Percentiles rank a stretch among this genome's conserved stretches.
phyloP scores from a whole-genome alignment of 164 flowering plant species.

The Tinospora cordifolia region DNA sequence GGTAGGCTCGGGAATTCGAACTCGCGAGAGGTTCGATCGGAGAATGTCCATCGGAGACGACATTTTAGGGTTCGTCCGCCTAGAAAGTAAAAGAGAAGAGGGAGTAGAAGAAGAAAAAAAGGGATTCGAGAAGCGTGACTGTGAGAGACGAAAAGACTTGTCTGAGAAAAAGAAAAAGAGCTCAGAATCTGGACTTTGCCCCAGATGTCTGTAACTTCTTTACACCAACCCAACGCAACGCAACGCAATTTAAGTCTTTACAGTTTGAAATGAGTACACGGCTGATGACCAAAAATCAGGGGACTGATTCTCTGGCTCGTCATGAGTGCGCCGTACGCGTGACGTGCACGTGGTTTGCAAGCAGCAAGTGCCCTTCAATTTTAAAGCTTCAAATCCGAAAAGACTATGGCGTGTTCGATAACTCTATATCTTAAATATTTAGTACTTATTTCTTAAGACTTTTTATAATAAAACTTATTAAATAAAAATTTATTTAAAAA shows the following conservation, averaged over 20 bases:
- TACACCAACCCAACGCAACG: slow-evolving; percentile 2
- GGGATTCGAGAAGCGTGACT: neutral
- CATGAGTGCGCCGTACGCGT: neutral
- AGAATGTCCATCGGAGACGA: slow-evolving; percentile 64
- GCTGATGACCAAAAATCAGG: neutral
- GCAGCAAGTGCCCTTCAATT: neutral
- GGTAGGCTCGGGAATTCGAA: slow-evolving; percentile 94
- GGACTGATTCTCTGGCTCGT: neutral
- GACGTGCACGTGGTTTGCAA: neutral
- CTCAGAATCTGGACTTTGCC: slow-evolving; percentile 16
- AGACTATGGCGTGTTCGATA: too few species aligned
- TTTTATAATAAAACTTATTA: too few species aligned
- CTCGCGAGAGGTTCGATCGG: slow-evolving; percentile 66
- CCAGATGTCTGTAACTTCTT: slow-evolving; percentile 16
- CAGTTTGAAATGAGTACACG: neutral
- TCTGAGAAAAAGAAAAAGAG: too few species aligned
- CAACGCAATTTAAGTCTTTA: neutral
- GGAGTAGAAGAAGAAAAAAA: too few species aligned
- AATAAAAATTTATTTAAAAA: too few species aligned
- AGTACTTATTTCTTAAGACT: too few species aligned
- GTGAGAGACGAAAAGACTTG: neutral
- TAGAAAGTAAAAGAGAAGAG: slow-evolving; percentile 1
- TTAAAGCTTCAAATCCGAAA: too few species aligned
- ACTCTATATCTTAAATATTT: too few species aligned
- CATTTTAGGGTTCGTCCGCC: slow-evolving; percentile 14